Evolutionary conservation across 2,329 filamentous ascomycete genomes (phyloP).

Genomic region (Chaetomium sp.): DNA sequence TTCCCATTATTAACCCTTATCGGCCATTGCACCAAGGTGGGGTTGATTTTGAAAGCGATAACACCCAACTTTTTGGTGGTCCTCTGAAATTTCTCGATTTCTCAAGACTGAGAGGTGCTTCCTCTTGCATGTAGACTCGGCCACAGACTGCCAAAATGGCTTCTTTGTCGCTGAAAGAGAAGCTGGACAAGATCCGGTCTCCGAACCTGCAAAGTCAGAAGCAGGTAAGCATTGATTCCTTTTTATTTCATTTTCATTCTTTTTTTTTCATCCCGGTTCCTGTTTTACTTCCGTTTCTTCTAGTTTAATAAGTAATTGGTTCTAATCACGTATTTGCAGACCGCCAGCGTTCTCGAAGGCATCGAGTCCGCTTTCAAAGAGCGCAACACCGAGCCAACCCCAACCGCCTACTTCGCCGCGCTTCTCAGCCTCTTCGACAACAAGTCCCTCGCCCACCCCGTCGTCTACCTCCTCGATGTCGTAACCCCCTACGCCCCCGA

Average conservation of each 20-base stretch:
- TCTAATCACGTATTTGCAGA: constrained; percentile 41
- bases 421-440: constrained; percentile 81
- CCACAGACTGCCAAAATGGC: constrained; percentile 35
- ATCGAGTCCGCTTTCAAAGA: constrained; percentile 90
- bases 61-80: constrained; percentile 23
- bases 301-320: neutral
- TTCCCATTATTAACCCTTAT: constrained; percentile 18
- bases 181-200: constrained; percentile 93
- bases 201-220: constrained; percentile 94
- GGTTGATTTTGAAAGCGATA: constrained; percentile 17
- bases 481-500: constrained; percentile 79
- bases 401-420: constrained; percentile 94
- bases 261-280: constrained; percentile 16
- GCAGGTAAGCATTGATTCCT: constrained; percentile 51
- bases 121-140: constrained; percentile 18
- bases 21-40: constrained; percentile 11
- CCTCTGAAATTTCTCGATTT: constrained; percentile 22
- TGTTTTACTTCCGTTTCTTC: neutral
- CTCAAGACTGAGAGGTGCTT: constrained; percentile 12
- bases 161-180: constrained; percentile 64
- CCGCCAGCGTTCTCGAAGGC: constrained; percentile 77
- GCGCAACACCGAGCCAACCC: constrained; percentile 73
- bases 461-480: constrained; percentile 92
- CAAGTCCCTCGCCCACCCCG: constrained; percentile 74
- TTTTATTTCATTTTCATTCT: constrained; percentile 15